Base-by-base conservation (phyloP, 129 eudicot genomes). In the Flaveria sonorensis region DNA sequence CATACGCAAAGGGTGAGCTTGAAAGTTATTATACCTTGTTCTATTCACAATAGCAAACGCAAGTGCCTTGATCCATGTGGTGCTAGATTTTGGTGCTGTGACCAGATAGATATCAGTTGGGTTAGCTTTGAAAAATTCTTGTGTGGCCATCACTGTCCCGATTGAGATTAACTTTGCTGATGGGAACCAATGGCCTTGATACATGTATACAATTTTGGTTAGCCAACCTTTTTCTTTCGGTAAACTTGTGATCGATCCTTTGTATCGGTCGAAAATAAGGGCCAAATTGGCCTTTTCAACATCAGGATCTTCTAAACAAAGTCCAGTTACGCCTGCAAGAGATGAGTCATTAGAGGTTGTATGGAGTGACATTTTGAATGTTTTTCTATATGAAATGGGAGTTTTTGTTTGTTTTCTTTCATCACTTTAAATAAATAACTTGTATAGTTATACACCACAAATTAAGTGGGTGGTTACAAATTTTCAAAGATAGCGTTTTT, bases 51-150 rank as follows among this genome's bases (percentile, higher is more conserved):
- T 72, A 13, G 88, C 77, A 57, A 80, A 83, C 0, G 67, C 7
- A 7, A 86, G 89, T 4, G 93, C 74, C 69, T 86, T 86, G 26
- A 86, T 79, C 87, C 88, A 88, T n/a, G 93, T 83, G 0, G 87
- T 86, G 18, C 90, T 82, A 2, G 83, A 78, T 79, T 86, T 86
- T 0, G 83, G 80, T 13, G n/a, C 51, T 7, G 83, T 79, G 50
- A 76, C 79, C 32, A 88, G 20, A 24, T 86, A 62, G 51, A 88
- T 75, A 51, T 88, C 88, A 6, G 48, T 78, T 18, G 88, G 73
- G 2, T 28, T 62, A 42, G 88, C 82, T 32, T 79, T 62, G 69
- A 81, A 88, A 19, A 77, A 65, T 5, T 77, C 57, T 5, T 82
- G 87, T 4, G 19, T 7, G 24, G 76, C 71, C 77, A 78, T 70